Percentiles rank a stretch among this genome's conserved stretches.
These are phyloP conservation scores for Podaxis sp. DNA, from an alignment of 768 basidiomycete species.

Conservation along the genomic window DNA sequence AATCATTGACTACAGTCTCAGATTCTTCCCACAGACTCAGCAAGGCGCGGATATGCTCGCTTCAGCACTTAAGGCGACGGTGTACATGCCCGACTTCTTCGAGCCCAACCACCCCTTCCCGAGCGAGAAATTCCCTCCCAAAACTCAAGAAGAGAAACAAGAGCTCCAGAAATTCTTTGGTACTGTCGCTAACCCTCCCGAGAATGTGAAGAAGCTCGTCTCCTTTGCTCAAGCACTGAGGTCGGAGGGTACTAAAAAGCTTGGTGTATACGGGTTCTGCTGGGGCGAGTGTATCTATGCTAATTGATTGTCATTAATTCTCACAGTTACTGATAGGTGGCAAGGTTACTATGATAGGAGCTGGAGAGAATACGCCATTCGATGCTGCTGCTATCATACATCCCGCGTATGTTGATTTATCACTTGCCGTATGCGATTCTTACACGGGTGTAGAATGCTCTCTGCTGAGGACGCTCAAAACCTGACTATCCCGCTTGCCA, in stretches of 20 bases:
- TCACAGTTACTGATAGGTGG: constrained; percentile 30
- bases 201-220: constrained; percentile 34
- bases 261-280: constrained; percentile 54
- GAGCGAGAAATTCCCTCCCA: constrained; percentile 46
- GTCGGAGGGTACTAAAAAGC: constrained; percentile 35
- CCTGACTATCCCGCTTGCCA: constrained; percentile 46
- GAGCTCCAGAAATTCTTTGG: constrained; percentile 57
- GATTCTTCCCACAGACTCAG: constrained; percentile 59
- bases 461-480: constrained; percentile 45
- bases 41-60: constrained; percentile 65
- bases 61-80: constrained; percentile 42
- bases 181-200: constrained; percentile 40
- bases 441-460: constrained; percentile 37
- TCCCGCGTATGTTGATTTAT: constrained; percentile 45
- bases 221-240: constrained; percentile 39
- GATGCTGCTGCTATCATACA: constrained; percentile 48
- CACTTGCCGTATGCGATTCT: neutral
- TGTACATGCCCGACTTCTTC: constrained; percentile 69
- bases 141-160: constrained; percentile 45
- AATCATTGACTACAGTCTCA: constrained; percentile 14
- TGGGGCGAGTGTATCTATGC: constrained; percentile 33
- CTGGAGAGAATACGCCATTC: constrained; percentile 37
- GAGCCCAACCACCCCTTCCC: constrained; percentile 48
- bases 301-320: neutral
- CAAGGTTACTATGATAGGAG: constrained; percentile 42